Percentiles rank a stretch among this genome's conserved stretches.
These are phyloP conservation scores for Talaromyces ruber DNA, from an alignment of 495 filamentous ascomycete genomes.

Conservation along the genomic window DNA sequence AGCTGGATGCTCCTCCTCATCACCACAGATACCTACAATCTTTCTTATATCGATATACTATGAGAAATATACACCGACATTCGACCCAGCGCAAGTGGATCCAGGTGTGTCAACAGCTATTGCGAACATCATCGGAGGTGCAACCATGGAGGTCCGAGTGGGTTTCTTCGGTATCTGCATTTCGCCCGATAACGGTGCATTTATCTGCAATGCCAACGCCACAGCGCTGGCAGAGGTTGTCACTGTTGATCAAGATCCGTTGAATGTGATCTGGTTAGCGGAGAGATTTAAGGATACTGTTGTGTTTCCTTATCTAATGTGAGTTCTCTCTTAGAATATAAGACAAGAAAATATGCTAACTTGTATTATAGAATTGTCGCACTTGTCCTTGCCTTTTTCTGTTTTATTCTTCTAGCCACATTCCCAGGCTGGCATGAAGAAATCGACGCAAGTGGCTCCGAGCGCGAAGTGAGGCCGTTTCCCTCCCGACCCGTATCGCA, in stretches of 20 bases:
- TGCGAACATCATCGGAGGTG: constrained; percentile 54
- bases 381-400: constrained; percentile 61
- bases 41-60: constrained; percentile 68
- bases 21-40: constrained; percentile 57
- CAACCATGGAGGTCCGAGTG: constrained; percentile 58
- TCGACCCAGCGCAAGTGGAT: constrained; percentile 69
- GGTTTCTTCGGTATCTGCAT: constrained; percentile 67
- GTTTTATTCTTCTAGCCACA: constrained; percentile 61
- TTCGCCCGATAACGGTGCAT: constrained; percentile 52
- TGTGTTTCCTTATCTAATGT: constrained; percentile 64
- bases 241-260: constrained; percentile 56
- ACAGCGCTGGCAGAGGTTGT: constrained; percentile 55
- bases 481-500: constrained; percentile 62
- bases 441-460: constrained; percentile 42
- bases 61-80: constrained; percentile 50
- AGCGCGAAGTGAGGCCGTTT: constrained; percentile 58
- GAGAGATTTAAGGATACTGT: constrained; percentile 65
- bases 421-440: constrained; percentile 70
- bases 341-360: neutral
- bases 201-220: constrained; percentile 60
- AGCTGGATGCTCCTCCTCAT: constrained; percentile 62
- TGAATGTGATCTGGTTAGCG: constrained; percentile 66
- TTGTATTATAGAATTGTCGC: constrained; percentile 48
- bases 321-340: constrained; percentile 15
- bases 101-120: constrained; percentile 66